phyloP scores from a whole-genome alignment of 148 eudicot genomes.

The Rhododendron simsii region DNA sequence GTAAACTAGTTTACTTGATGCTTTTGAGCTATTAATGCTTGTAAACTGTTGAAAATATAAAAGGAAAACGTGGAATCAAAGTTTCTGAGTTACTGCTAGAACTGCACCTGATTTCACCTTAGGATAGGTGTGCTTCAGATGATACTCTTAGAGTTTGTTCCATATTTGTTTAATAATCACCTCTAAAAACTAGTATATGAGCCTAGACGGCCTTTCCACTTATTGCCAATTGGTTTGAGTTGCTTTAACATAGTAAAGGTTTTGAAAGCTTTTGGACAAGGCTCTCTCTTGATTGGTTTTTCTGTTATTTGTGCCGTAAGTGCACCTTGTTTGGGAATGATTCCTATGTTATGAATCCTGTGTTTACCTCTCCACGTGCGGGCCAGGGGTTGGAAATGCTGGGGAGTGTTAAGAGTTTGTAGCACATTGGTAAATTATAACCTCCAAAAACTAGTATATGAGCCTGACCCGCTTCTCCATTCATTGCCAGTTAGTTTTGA shows the following conservation, averaged over 20 bases:
- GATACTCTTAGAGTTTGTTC: neutral
- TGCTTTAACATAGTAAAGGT: neutral
- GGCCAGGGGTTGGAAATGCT: neutral
- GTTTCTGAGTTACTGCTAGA: neutral
- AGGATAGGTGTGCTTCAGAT: neutral
- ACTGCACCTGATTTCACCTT: neutral
- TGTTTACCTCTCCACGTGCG: neutral
- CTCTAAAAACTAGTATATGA: neutral
- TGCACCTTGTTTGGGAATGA: neutral
- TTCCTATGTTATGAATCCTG: neutral
- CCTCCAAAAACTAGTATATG: neutral
- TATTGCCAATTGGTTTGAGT: neutral
- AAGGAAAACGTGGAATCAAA: neutral
- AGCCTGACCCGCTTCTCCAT: neutral
- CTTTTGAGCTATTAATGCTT: neutral
- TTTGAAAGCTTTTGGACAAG: neutral
- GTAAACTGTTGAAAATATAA: neutral
- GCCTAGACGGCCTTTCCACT: neutral
- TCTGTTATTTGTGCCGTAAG: neutral
- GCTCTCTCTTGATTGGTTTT: neutral
- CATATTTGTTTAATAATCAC: neutral
- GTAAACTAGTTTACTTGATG: neutral
- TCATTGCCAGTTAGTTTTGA: neutral
- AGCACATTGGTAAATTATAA: neutral
- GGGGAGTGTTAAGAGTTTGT: neutral